phyloP scores from a whole-genome alignment of 495 filamentous ascomycete genomes.

The Penicillium coffeae region DNA sequence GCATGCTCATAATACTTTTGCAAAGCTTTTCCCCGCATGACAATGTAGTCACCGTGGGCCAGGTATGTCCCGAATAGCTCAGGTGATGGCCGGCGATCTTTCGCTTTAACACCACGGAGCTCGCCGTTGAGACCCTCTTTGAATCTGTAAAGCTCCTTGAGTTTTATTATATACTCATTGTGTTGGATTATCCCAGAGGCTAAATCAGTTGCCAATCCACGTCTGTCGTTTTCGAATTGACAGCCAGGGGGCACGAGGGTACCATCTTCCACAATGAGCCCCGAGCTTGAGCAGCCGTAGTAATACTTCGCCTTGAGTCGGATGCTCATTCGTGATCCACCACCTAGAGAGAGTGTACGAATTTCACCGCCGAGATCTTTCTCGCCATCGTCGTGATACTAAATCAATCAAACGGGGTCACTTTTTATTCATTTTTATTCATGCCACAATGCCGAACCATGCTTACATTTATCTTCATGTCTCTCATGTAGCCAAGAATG shows the following conservation, averaged over 20 bases:
- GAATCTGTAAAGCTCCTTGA: neutral
- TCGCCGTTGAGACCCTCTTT: neutral
- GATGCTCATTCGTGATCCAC: slow-evolving; percentile 62
- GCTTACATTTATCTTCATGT: slow-evolving; percentile 63
- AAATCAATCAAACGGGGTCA: no score
- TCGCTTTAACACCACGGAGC: neutral
- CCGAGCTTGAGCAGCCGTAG: slow-evolving; percentile 33
- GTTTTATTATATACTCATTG: slow-evolving; percentile 11
- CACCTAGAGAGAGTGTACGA: slow-evolving; percentile 71
- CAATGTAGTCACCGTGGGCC: slow-evolving; percentile 73
- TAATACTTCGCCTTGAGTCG: slow-evolving; percentile 61
- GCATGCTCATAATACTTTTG: slow-evolving; percentile 63
- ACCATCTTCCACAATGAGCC: slow-evolving; percentile 16
- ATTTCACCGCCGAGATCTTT: slow-evolving; percentile 68
- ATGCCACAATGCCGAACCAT: no score
- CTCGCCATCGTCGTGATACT: slow-evolving; percentile 90
- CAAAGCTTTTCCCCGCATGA: slow-evolving; percentile 73
- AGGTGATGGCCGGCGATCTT: slow-evolving; percentile 3
- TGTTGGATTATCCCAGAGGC: slow-evolving; percentile 16
- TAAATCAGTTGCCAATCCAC: slow-evolving; percentile 29
- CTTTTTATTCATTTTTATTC: no score
- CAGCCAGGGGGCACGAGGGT: slow-evolving; percentile 34
- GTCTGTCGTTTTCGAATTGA: slow-evolving; percentile 33
- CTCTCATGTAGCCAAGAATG: slow-evolving; percentile 70
- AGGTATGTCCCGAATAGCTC: slow-evolving; percentile 41